Base-by-base conservation (phyloP, 352 stramenopile species). In the Phytophthora quininea region DNA sequence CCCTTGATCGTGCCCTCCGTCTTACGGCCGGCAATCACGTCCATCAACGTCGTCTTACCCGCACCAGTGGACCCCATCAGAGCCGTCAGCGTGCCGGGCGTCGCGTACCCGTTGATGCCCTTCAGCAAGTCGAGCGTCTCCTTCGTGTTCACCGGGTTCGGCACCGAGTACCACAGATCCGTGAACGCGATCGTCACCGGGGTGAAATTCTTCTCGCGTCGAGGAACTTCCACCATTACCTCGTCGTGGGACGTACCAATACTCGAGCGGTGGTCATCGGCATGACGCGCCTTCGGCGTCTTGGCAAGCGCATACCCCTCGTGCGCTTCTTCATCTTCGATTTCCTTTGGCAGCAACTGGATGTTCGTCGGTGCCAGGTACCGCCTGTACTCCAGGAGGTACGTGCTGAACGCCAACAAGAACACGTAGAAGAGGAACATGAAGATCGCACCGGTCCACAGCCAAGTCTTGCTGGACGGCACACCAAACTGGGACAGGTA, bases 41-140 rank as follows among this genome's bases (percentile, higher is more conserved):
- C 58, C 58, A 64, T 64, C 37, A 64, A 19, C 5, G 58, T 64
- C 58, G 58, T 64, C 47, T 93, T 77, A 29, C 93, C 70, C 2
- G 92, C 88, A 57, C 83, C 82, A 11, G 59, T 74, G 2, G 67
- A 72, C 14, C 80, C 80, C 51, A 98, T 91, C 4, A 98, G 84
- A 69, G 98, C 90, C 64, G 96, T 89, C 12, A 98, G 67, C 11
- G 92, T 98, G 7, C 91, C 96, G 0, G 77, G 77, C 8, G 33
- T 32, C 1, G 72, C 65, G n/a, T 64, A 68, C 1, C 76, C 80
- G 9, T 45, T 76, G 53, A 89, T 96, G 67, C 37, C 58, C 58
- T 64, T 64, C 29, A 64, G 48, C 48, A 64, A 58, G 49, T 58
- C 58, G 11, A 64, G 58, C 92, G 62, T 51, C 87, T 73, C 55